A percentile compares a stretch with the other conserved stretches of the same genome.
Conservation (phyloP, 208 protist genomes). For the Acanthamoeba polyphaga region DNA sequence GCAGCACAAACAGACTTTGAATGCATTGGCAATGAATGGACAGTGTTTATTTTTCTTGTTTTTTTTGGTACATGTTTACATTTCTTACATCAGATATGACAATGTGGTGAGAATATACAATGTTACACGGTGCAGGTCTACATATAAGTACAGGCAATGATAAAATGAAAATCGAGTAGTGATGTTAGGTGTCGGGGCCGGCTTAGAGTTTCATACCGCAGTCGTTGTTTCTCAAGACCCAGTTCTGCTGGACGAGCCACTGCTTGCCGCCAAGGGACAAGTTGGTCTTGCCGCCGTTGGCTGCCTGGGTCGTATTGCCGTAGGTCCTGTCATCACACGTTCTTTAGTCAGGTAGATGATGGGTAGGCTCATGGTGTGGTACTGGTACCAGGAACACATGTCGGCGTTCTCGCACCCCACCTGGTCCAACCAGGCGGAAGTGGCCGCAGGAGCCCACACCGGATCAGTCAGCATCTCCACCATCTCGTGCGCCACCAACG, state of each 20-base stretch:
- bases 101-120: too few species aligned
- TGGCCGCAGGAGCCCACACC: not conserved
- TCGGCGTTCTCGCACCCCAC: slow-evolving; percentile 30
- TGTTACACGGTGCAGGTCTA: too few species aligned
- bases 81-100: too few species aligned
- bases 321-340: not conserved
- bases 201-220: slow-evolving; percentile 14
- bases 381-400: slow-evolving; percentile 38
- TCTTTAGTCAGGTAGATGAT: not conserved
- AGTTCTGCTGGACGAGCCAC: slow-evolving; percentile 57
- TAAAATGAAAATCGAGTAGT: not conserved
- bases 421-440: slow-evolving; percentile 23
- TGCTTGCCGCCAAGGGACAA: not conserved
- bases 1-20: too few species aligned
- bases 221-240: slow-evolving; percentile 56
- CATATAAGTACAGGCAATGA: too few species aligned
- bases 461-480: slow-evolving; percentile 36
- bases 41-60: too few species aligned
- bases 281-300: slow-evolving; percentile 27
- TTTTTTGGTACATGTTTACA: too few species aligned
- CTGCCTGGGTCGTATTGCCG: not conserved
- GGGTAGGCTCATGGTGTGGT: not conserved
- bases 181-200: not conserved
- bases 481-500: not conserved
- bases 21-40: too few species aligned